These are phyloP conservation scores for Penicillium paneum DNA, from an alignment of 2,329 filamentous ascomycete species.

Conservation along the genomic window DNA sequence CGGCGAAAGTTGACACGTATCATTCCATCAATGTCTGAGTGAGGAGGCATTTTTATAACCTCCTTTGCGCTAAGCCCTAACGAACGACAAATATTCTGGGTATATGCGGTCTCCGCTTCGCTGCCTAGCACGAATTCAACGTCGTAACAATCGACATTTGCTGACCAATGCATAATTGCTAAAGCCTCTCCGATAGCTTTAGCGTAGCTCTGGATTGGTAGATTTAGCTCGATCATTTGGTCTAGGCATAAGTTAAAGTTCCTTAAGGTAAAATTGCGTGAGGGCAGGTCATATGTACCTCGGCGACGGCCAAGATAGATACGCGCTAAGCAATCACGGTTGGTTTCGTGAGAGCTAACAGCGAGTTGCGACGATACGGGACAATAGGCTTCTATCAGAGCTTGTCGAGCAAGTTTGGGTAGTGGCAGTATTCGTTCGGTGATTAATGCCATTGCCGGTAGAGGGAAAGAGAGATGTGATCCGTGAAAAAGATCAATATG, in stretches of 20 bases:
- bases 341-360: conserved; percentile 1
- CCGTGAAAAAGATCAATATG: not conserved
- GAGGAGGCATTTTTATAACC: not conserved
- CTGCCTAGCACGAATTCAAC: conserved; percentile 15
- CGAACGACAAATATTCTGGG: not conserved
- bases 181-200: conserved; percentile 4
- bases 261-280: conserved; percentile 10
- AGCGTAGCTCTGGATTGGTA: conserved; percentile 1
- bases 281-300: not conserved
- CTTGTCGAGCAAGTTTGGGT: conserved; percentile 15
- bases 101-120: not conserved
- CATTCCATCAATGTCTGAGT: conserved; percentile 1
- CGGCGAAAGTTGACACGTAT: not conserved
- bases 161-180: conserved; percentile 11
- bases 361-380: not conserved
- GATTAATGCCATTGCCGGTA: conserved; percentile 18
- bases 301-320: conserved; percentile 15
- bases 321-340: conserved; percentile 15
- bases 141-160: conserved; percentile 12
- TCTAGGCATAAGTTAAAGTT: conserved; percentile 11
- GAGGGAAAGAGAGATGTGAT: not conserved
- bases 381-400: conserved; percentile 23
- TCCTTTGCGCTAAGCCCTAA: not conserved
- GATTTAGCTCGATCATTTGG: conserved; percentile 11
- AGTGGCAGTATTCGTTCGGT: conserved; percentile 23